phyloP scores from a whole-genome alignment of 2,329 filamentous ascomycete species.

The Kalmusia sp. region DNA sequence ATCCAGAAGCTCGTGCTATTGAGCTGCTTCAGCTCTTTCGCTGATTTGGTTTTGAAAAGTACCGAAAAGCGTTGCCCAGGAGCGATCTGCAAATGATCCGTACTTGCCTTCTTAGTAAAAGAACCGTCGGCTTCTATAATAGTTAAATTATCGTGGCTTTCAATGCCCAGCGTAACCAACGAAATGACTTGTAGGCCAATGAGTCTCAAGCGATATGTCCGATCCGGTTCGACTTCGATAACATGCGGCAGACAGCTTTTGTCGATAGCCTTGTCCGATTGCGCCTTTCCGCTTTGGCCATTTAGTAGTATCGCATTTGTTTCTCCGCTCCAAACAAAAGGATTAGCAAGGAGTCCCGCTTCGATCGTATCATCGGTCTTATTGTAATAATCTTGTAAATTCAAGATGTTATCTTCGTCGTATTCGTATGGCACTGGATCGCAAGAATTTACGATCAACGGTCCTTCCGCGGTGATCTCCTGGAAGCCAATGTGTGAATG shows the following conservation, averaged over 20 bases:
- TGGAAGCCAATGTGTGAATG: slow-evolving; percentile 73
- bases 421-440: slow-evolving; percentile 61
- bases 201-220: slow-evolving; percentile 68
- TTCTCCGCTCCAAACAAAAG: slow-evolving; percentile 67
- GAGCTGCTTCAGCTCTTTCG: slow-evolving; percentile 50
- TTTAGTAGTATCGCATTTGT: slow-evolving; percentile 65
- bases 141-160: slow-evolving; percentile 62
- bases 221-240: slow-evolving; percentile 66
- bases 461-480: slow-evolving; percentile 63
- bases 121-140: slow-evolving; percentile 66
- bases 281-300: slow-evolving; percentile 46
- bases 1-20: slow-evolving; percentile 49
- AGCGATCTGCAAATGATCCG: slow-evolving; percentile 62
- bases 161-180: slow-evolving; percentile 62
- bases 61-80: slow-evolving; percentile 68
- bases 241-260: not conserved
- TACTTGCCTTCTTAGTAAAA: slow-evolving; percentile 58
- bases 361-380: slow-evolving; percentile 62
- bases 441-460: slow-evolving; percentile 64
- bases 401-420: slow-evolving; percentile 66
- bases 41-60: slow-evolving; percentile 61
- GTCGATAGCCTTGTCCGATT: not conserved
- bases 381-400: slow-evolving; percentile 65
- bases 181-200: slow-evolving; percentile 65
- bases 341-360: slow-evolving; percentile 55